Evolutionary conservation across 345 rosid genomes (phyloP).

Genomic region (Corymbia maculata): DNA sequence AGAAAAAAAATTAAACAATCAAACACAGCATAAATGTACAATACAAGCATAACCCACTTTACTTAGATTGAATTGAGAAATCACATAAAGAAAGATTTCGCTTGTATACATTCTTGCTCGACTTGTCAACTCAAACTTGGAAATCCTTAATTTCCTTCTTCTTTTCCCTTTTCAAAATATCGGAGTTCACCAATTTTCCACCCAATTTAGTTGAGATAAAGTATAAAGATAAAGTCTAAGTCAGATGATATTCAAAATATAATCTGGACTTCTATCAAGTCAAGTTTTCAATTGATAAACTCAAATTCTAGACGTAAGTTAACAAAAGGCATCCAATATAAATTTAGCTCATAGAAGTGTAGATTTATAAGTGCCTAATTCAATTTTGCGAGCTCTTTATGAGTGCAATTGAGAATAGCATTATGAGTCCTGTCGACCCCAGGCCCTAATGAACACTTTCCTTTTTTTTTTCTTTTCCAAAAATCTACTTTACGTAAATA

Average conservation of each 20-base stretch:
- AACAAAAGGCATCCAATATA: neutral
- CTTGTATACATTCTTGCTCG: neutral
- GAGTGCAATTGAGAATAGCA: neutral
- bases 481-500: neutral
- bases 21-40: neutral
- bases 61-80: neutral
- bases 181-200: neutral
- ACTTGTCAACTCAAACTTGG: neutral
- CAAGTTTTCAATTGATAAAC: neutral
- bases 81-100: neutral
- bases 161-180: neutral
- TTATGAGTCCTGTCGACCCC: neutral
- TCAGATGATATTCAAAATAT: neutral
- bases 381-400: neutral
- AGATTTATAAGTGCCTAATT: neutral
- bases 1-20: too few relatives aligned
- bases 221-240: neutral
- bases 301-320: neutral
- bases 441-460: neutral
- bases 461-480: neutral
- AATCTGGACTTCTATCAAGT: neutral
- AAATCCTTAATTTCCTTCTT: neutral
- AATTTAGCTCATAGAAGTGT: neutral
- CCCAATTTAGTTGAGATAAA: neutral
- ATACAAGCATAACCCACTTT: neutral